Percentiles rank a stretch among this genome's conserved stretches.
Evolutionary conservation across 2,329 filamentous ascomycete genomes (phyloP).

Genomic region (Ophiostoma angusticollis): DNA sequence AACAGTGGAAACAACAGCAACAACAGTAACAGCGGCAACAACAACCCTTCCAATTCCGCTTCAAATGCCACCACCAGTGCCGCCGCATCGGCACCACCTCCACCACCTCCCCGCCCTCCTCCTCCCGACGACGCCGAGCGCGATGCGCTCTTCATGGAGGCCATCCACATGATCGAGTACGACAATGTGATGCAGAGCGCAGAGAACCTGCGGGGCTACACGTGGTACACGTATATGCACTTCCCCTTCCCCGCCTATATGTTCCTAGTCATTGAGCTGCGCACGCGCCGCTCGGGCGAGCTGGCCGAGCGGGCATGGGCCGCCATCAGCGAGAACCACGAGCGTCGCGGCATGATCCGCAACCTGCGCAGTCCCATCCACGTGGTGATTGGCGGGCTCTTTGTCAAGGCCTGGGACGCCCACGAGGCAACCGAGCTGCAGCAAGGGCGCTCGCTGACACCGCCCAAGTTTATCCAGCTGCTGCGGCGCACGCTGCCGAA

Average conservation of each 20-base stretch:
- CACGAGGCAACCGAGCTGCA: conserved; percentile 35
- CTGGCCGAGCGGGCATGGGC: conserved; percentile 47
- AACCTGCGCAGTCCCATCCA: conserved; percentile 44
- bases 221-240: conserved; percentile 47
- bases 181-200: conserved; percentile 43
- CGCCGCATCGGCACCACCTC: not conserved
- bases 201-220: conserved; percentile 37
- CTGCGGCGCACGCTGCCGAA: conserved; percentile 30
- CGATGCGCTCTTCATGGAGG: conserved; percentile 39
- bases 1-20: too few species aligned
- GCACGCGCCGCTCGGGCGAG: conserved; percentile 37
- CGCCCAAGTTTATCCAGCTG: conserved; percentile 34
- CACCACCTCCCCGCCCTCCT: not conserved
- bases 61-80: too few species aligned
- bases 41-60: too few species aligned
- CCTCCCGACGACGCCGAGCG: conserved; percentile 32
- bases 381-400: conserved; percentile 41
- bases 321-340: conserved; percentile 42
- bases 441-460: conserved; percentile 28
- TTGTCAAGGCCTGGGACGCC: conserved; percentile 51
- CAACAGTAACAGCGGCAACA: too few species aligned
- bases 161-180: conserved; percentile 45
- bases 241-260: conserved; percentile 51
- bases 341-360: conserved; percentile 35
- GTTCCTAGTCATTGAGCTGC: conserved; percentile 44